A percentile compares a stretch with the other conserved stretches of the same genome.
phyloP scores from a whole-genome alignment of 2,329 filamentous ascomycete genomes.

The Sclerotinia sclerotiorum region DNA sequence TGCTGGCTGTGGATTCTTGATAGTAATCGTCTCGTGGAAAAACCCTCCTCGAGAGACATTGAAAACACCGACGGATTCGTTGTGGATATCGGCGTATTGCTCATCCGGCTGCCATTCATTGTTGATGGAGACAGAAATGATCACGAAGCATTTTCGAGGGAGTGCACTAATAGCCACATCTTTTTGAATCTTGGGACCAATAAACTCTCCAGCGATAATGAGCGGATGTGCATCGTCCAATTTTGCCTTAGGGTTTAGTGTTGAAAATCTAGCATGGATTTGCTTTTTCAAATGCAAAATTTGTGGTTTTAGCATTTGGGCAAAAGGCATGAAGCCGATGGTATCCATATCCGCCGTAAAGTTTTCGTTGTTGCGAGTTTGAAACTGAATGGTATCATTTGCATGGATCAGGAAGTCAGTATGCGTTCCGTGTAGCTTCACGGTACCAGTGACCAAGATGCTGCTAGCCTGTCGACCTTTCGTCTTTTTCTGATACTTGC shows the following conservation, averaged over 20 bases:
- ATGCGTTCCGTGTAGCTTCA: slow-evolving; percentile 35
- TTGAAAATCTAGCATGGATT: slow-evolving; percentile 20
- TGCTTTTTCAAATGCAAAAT: slow-evolving; percentile 22
- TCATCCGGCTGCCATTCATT: slow-evolving; percentile 29
- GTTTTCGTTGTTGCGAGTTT: slow-evolving; percentile 28
- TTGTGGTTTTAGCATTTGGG: background rate
- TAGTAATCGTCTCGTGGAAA: slow-evolving; percentile 24
- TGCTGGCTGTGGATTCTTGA: slow-evolving; percentile 6
- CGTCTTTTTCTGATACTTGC: background rate
- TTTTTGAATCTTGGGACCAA: slow-evolving; percentile 32
- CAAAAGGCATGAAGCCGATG: background rate
- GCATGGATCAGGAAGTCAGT: slow-evolving; percentile 30
- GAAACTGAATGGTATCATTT: slow-evolving; percentile 27
- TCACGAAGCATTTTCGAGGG: slow-evolving; percentile 30
- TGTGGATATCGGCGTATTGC: slow-evolving; percentile 28
- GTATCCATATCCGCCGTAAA: slow-evolving; percentile 3
- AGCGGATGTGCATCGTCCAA: slow-evolving; percentile 25
- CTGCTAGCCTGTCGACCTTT: background rate
- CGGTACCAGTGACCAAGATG: slow-evolving; percentile 29
- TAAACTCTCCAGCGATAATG: slow-evolving; percentile 35
- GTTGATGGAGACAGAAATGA: slow-evolving; percentile 32
- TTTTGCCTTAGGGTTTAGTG: slow-evolving; percentile 23
- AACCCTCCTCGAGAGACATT: slow-evolving; percentile 33
- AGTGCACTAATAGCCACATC: slow-evolving; percentile 27
- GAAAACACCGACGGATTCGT: slow-evolving; percentile 26